Evolutionary conservation across 2,329 filamentous ascomycete species (phyloP), one percentile per base, ranked within the genome.

Genomic region (Westerdykella aurantiaca): DNA sequence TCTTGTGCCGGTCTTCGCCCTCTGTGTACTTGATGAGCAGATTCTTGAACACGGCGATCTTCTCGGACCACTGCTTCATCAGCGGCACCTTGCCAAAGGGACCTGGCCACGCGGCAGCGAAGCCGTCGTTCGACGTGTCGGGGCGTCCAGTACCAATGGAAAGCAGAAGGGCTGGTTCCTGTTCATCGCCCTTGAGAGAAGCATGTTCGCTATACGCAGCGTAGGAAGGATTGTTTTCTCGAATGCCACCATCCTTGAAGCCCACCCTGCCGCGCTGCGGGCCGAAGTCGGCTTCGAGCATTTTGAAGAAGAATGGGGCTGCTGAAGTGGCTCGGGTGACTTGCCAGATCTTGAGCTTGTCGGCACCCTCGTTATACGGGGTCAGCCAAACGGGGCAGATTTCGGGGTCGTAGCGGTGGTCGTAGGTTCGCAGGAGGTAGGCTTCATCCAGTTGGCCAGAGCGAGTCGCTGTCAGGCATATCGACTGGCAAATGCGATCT

Each of bases 321-420:
- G 76, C 76, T 1, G 71, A 74, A 0, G 75, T 78, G 2, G 75
- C 76, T 6, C 74, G 58, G 0, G 72, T 75, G 1, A 76, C 75
- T 55, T 76, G 60, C 68, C 74, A 78, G 34, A 79, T 76, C 1
- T 68, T 65, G 13, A 75, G 57, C 34, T 61, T 58, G 44, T 74
- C 71, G 5, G 68, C 67, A 7, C 70, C 71, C 54, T 71, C 67
- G 49, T 76, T 76, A 61, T 75, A 75, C 1, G 63, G 60, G 3
- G 68, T 71, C 5, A 73, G 67, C 69, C 71, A 75, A 1, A 68
- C 66, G 0, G 69, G 70, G 3, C 68, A 62, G 0, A 69, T 64
- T 0, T 67, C 56, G 6, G 62, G 53, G 16, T 59, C 51, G 51
- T 75, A 76, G 45, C 61, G 67, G 50, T 74, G 72, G 9, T 72